Evolutionary conservation across 805 yeast species (phyloP), one percentile per base, ranked within the genome.

Genomic region (Saturnispora silvae): DNA sequence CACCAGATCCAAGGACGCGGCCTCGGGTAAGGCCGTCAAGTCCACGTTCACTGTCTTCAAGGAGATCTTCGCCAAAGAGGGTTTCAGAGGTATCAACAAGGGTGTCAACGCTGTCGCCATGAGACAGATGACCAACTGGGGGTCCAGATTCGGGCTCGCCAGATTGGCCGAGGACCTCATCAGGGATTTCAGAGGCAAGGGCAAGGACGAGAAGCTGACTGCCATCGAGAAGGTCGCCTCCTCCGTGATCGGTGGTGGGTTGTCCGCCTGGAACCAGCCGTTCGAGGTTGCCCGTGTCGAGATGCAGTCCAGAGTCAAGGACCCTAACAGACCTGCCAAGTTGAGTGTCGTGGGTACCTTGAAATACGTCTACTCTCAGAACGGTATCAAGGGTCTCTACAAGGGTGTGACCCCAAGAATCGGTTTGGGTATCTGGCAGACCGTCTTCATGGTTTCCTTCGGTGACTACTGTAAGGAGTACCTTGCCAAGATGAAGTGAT

Each of bases 81-180:
- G 98, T 52, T 75, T 92, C 41, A 70, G 79, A 48, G 98, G 98
- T 51, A 85, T 92, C 57, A 89, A 92, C 65, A 86, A 82, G 65
- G 98, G 98, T 60, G 97, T 89, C 42, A 89, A 89, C 57, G 98
- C 98, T 7, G 96, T 89, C 41, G 97, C 97, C n/a, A 80, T 89
- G 48, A 80, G 98, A 65, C 98, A 92, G 60, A 81, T 85, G 83
- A 89, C 97, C 48, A 92, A 92, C 63, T 92, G 98, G 98, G 98
- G 98, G 35, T 85, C 96, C 15, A 74, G 98, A 57, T 89, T 87
- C 53, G 98, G 97, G 25, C 70, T 92, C 28, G 72, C 95, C 3
- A 75, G 98, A 56, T 70, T 87, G 53, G 94, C 95, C 23, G 98
- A 92, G 67, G 89, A 83, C 49, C 66, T 63, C 4, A 85, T 92